Conservation (phyloP, 1,284 basidiomycete species). For the Cryptococcus neoformans region DNA sequence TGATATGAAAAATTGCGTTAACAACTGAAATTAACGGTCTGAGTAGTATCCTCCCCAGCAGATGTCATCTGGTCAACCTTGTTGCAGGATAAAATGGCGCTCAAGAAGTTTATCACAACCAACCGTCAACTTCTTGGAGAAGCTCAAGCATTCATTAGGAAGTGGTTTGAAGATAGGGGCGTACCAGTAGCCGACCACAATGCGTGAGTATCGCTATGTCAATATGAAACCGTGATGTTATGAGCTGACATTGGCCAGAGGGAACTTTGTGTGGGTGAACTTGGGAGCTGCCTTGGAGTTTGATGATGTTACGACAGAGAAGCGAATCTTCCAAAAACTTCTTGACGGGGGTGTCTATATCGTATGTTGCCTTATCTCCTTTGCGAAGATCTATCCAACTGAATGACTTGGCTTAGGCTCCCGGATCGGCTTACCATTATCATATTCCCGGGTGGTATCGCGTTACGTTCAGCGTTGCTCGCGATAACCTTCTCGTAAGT, state of each 20-base stretch:
- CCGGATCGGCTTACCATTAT: slow-evolving; percentile 43
- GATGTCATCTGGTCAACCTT: slow-evolving; percentile 45
- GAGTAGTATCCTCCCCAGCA: slow-evolving; percentile 39
- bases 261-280: slow-evolving; percentile 47
- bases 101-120: slow-evolving; percentile 33
- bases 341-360: slow-evolving; percentile 48
- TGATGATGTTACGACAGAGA: slow-evolving; percentile 33
- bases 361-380: slow-evolving; percentile 15
- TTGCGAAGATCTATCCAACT: not conserved
- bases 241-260: slow-evolving; percentile 12
- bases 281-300: slow-evolving; percentile 37
- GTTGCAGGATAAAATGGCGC: slow-evolving; percentile 23
- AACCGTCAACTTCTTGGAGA: slow-evolving; percentile 38
- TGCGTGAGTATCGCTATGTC: slow-evolving; percentile 23
- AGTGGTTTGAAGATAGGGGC: slow-evolving; percentile 42
- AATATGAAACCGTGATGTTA: too few relatives aligned
- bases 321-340: slow-evolving; percentile 42
- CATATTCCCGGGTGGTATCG: slow-evolving; percentile 38
- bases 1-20: too few relatives aligned
- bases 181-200: slow-evolving; percentile 41
- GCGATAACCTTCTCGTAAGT: slow-evolving; percentile 35
- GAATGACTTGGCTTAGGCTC: slow-evolving; percentile 19
- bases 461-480: slow-evolving; percentile 42
- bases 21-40: not conserved
- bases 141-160: slow-evolving; percentile 35